Evolutionary conservation across 2,329 filamentous ascomycete genomes (phyloP).

Genomic region (Alternaria longipes): DNA sequence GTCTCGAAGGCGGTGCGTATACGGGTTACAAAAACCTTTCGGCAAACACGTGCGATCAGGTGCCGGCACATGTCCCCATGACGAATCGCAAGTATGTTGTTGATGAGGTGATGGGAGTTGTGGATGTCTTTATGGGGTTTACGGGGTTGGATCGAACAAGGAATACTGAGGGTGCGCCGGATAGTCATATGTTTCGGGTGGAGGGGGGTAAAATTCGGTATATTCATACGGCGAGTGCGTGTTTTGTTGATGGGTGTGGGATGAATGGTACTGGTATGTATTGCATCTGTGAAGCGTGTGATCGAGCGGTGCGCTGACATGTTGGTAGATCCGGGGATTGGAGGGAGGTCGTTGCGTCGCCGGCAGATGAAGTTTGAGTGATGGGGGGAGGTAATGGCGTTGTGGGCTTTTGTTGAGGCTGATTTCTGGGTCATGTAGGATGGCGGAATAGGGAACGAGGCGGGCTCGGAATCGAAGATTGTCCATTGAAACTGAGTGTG

Average conservation of each 20-base stretch:
- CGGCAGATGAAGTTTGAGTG: neutral
- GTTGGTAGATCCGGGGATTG: neutral
- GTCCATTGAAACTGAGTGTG: too few species aligned
- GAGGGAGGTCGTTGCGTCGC: neutral
- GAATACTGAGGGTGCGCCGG: slow-evolving; percentile 29
- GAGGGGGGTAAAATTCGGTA: slow-evolving; percentile 36
- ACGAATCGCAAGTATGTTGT: slow-evolving; percentile 37
- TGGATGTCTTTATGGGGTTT: slow-evolving; percentile 38
- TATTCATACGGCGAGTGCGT: slow-evolving; percentile 35
- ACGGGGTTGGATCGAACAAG: slow-evolving; percentile 36
- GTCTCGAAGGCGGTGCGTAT: slow-evolving; percentile 38
- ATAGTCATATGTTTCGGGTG: slow-evolving; percentile 38
- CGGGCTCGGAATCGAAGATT: too few species aligned
- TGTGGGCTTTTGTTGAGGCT: too few species aligned
- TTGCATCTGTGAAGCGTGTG: neutral
- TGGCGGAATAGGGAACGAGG: too few species aligned
- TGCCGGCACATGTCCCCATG: slow-evolving; percentile 25
- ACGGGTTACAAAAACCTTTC: slow-evolving; percentile 26
- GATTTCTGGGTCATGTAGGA: too few species aligned
- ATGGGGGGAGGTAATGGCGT: too few species aligned
- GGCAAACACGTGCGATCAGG: slow-evolving; percentile 22
- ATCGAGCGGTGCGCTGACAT: neutral
- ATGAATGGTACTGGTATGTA: slow-evolving; percentile 23
- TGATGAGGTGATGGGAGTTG: slow-evolving; percentile 36
- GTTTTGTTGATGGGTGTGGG: slow-evolving; percentile 37